Conservation (phyloP, 352 stramenopile species). For the Globisporangium nagaii region DNA sequence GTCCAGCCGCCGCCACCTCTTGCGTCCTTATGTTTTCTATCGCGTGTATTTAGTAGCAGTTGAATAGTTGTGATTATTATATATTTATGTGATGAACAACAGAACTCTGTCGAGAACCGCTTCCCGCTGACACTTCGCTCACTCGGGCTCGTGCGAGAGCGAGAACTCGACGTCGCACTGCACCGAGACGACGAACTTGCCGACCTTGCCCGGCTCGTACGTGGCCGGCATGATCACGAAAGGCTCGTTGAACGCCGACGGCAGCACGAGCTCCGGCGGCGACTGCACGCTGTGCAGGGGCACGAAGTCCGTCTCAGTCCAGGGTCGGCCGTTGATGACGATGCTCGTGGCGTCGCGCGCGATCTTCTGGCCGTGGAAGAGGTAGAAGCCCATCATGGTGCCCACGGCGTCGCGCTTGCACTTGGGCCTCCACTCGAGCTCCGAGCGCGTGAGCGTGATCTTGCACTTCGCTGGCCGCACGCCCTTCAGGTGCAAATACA, state of each 20-base stretch:
- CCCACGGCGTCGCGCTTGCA: slow-evolving; percentile 82
- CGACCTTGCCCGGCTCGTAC: slow-evolving; percentile 73
- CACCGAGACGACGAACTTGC: slow-evolving; percentile 83
- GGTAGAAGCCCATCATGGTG: slow-evolving; percentile 89
- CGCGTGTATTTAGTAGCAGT: too few species aligned
- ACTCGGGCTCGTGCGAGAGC: slow-evolving; percentile 38
- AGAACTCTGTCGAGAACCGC: too few species aligned
- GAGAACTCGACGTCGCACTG: slow-evolving; percentile 80
- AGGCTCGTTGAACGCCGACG: slow-evolving; percentile 66
- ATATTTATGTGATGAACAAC: too few species aligned
- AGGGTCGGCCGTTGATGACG: slow-evolving; percentile 60
- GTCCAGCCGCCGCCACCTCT: too few species aligned
- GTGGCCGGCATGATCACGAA: slow-evolving; percentile 89
- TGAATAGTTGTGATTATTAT: too few species aligned
- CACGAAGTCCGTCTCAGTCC: slow-evolving; percentile 84
- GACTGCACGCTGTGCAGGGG: slow-evolving; percentile 68
- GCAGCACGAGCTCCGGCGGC: slow-evolving; percentile 56
- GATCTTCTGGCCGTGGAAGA: slow-evolving; percentile 56
- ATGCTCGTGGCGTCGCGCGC: slow-evolving; percentile 31
- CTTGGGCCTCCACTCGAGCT: slow-evolving; percentile 77
- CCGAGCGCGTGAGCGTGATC: slow-evolving; percentile 76
- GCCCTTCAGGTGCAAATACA: slow-evolving; percentile 69
- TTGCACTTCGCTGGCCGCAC: slow-evolving; percentile 64
- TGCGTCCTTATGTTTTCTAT: too few species aligned
- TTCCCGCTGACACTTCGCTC: neutral